Evolutionary conservation across 768 basidiomycete species (phyloP), one percentile per base, ranked within the genome.

Genomic region (Tulasnella sp.): DNA sequence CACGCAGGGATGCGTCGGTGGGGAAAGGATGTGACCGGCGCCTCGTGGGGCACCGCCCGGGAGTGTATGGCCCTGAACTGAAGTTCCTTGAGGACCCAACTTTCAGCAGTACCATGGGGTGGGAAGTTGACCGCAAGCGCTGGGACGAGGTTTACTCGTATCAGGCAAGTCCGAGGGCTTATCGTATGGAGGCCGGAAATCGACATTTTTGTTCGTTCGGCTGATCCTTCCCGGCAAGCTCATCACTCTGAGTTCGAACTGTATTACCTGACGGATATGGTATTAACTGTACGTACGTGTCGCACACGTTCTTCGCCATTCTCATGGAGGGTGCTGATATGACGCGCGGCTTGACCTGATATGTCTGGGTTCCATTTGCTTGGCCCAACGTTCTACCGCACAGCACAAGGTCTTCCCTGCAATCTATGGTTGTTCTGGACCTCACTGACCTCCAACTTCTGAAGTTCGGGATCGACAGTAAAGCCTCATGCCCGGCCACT

Each of bases 391-490:
- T 3, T 6, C 42, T 44, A 83, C 78, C 61, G 13, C 61, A 67
- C 26, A 29, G n/a, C 37, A 29, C 37, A 73, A 40, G 37, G n/a
- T 39, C 35, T 13, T 73, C 35, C 20, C 15, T 37, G 1, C 2
- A 3, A 3, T 2, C 9, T 29, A 4, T 26, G 26, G 35, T 23
- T 81, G 29, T 26, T 67, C 61, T 67, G 97, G 96, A 98, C 86
- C 88, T 97, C 78, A 88, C 93, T 78, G 93, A 91, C 18, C 89
- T 91, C 16, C 85, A 91, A 61, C 86, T 90, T 78, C 87, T 99
- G 82, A 96, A 95, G 84, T 96, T 98, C 85, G 96, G 97, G 2
- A 90, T 98, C 82, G 97, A 99, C 83, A 94, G 92, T 67, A 99
- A 99, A 83, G 85, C 87, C 79, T 92, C 92, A 6, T 90, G 87